phyloP scores from a whole-genome alignment of 345 rosid species.

The Ceriops decandra region DNA sequence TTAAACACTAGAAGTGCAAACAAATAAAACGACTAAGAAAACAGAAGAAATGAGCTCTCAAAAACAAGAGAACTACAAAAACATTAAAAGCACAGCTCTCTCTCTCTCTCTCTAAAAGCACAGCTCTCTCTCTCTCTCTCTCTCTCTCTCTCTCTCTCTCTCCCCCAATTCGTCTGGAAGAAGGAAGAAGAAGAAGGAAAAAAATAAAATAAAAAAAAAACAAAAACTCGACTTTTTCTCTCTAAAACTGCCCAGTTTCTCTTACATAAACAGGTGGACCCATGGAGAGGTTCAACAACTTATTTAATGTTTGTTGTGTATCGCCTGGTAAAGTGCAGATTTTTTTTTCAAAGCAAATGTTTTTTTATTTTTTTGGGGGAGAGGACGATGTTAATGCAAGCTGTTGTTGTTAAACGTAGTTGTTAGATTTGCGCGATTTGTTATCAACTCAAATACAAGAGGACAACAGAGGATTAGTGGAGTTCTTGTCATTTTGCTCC shows the following conservation, averaged over 20 bases:
- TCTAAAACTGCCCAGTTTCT: not conserved
- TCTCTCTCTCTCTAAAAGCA: too few species aligned
- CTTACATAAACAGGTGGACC: not conserved
- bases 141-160: too few species aligned
- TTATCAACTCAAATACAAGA: not conserved
- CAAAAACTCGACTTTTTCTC: conserved; percentile 7
- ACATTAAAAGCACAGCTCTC: too few species aligned
- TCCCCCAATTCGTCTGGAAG: too few species aligned
- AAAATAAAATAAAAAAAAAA: not conserved
- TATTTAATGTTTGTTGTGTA: conserved; percentile 9
- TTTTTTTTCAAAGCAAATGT: not conserved
- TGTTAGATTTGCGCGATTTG: not conserved
- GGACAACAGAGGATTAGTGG: conserved; percentile 11
- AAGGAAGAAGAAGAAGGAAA: not conserved
- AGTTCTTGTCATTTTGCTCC: conserved; percentile 1
- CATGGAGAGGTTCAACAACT: conserved; percentile 12
- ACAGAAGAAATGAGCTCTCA: not conserved
- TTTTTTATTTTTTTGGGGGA: too few species aligned
- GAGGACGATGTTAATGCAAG: too few species aligned
- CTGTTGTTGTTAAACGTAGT: too few species aligned
- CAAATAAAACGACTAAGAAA: not conserved
- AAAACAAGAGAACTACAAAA: too few species aligned
- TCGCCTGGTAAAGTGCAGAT: not conserved
- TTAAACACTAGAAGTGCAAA: not conserved
- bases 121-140: too few species aligned